A percentile compares a stretch with the other conserved stretches of the same genome.
These are phyloP conservation scores for Phragmites australis DNA, from an alignment of 176 grass and related monocot genomes.

Conservation along the genomic window DNA sequence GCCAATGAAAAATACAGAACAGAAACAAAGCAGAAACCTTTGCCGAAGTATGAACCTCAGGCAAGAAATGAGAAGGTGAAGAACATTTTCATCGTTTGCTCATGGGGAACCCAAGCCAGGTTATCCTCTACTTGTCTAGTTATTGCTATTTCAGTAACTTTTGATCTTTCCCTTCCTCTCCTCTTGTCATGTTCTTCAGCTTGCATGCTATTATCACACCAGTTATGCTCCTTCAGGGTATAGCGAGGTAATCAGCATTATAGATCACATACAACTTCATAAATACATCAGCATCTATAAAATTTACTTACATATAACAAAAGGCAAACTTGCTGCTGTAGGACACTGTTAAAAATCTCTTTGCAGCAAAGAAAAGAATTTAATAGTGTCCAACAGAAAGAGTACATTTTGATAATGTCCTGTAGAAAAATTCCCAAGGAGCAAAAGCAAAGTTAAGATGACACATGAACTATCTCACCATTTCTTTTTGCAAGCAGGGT, in stretches of 20 bases:
- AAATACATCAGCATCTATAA: neutral
- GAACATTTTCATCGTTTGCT: neutral
- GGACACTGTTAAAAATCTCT: too few relatives aligned
- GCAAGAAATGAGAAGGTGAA: neutral
- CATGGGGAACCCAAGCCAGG: slow-evolving; percentile 22
- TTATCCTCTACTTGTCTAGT: neutral
- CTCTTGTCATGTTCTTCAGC: neutral
- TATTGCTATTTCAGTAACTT: neutral
- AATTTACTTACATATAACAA: neutral
- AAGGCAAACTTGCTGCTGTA: too few relatives aligned
- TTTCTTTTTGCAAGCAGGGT: slow-evolving; percentile 12
- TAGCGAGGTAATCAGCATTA: neutral
- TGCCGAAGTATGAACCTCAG: neutral
- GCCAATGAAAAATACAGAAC: slow-evolving; percentile 18
- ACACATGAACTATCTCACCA: neutral
- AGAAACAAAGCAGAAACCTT: neutral
- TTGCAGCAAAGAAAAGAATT: too few relatives aligned
- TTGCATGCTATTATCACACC: neutral
- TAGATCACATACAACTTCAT: neutral
- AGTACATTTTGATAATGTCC: too few relatives aligned
- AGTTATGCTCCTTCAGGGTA: neutral
- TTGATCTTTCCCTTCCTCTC: neutral
- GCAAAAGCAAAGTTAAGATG: neutral
- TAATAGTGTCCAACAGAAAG: too few relatives aligned
- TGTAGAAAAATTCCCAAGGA: too few relatives aligned